Base-by-base conservation (phyloP, 2,329 filamentous ascomycete species). In the Talaromyces sp. region DNA sequence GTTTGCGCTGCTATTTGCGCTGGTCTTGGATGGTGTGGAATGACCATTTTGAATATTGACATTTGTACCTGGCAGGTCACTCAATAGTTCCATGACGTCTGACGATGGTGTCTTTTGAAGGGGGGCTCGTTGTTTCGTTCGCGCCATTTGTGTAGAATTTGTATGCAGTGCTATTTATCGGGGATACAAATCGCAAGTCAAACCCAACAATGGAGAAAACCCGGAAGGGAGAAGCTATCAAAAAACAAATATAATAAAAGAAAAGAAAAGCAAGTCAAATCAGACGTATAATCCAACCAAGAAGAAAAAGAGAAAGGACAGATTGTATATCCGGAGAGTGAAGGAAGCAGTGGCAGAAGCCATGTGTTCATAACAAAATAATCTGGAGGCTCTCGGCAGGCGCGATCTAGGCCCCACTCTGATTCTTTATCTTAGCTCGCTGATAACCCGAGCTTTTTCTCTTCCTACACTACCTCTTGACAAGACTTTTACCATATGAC, bases 41-140 rank as follows among this genome's bases (percentile, higher is more conserved):
- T 63, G 59, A 22, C 63, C 63, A 25, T 65, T 65, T 37, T 52
- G 49, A 60, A 27, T 22, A 8, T 31, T 25, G 2, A 25, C 47
- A 27, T 74, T 67, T 41, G 73, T 70, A 22, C 75, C 70, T 50
- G 76, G 69, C 41, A 73, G 68, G 60, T 79, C 71, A 71, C 72
- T 70, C 57, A 70, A 72, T 62, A 67, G 69, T 63, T 77, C 75
- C 75, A 87, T 85, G 74, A 87, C 86, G 73, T 91, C 88, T 31
- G 87, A 89, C 8, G 89, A 91, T 2, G 86, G 80, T 69, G 87
- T 85, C 74, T 89, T 87, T 75, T 87, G 85, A 65, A 89, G 78
- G 10, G 90, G 88, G 58, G 80, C 81, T 45, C 85, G 80, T 78
- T 91, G 89, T 78, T 93, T 92, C 63, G 84, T 85, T 72, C 90